Evolutionary conservation across 2,329 filamentous ascomycete genomes (phyloP).

Genomic region (Penicillium janthinellum): DNA sequence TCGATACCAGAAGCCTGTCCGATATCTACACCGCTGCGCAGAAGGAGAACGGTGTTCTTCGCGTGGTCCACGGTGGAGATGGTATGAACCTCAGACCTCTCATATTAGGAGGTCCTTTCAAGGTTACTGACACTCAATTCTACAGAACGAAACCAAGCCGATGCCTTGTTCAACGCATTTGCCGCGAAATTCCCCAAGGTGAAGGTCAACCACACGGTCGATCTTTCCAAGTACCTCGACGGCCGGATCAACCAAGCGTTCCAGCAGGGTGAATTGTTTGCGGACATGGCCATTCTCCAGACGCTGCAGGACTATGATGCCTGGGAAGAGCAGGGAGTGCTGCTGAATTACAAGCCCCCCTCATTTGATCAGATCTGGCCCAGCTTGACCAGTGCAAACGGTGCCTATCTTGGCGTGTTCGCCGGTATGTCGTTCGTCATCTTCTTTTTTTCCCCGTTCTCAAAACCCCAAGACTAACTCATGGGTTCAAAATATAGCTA

Average conservation of each 20-base stretch:
- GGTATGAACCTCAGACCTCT: not conserved
- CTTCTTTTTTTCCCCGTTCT: conserved; percentile 12
- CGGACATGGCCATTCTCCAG: conserved; percentile 51
- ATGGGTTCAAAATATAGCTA: conserved; percentile 2
- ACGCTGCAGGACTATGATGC: conserved; percentile 49
- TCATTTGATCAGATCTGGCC: conserved; percentile 2
- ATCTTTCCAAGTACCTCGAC: conserved; percentile 60
- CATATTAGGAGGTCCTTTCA: no score
- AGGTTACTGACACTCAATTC: not conserved
- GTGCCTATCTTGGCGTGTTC: not conserved
- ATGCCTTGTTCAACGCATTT: conserved; percentile 37
- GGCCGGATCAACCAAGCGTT: conserved; percentile 51
- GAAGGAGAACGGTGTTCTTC: not conserved
- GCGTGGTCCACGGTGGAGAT: not conserved
- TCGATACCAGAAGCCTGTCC: not conserved
- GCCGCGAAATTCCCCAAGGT: conserved; percentile 50
- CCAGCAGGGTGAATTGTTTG: conserved; percentile 39
- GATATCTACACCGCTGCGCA: not conserved
- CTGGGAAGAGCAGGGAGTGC: conserved; percentile 52
- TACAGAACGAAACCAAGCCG: not conserved
- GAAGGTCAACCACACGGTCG: conserved; percentile 57
- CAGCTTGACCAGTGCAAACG: conserved; percentile 2
- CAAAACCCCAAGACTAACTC: conserved; percentile 17
- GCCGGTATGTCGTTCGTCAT: not conserved
- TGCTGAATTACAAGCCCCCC: conserved; percentile 27